Percentiles rank a stretch among this genome's conserved stretches.
Evolutionary conservation across 2,329 filamentous ascomycete genomes (phyloP).

Genomic region (Penicillium thymicola): DNA sequence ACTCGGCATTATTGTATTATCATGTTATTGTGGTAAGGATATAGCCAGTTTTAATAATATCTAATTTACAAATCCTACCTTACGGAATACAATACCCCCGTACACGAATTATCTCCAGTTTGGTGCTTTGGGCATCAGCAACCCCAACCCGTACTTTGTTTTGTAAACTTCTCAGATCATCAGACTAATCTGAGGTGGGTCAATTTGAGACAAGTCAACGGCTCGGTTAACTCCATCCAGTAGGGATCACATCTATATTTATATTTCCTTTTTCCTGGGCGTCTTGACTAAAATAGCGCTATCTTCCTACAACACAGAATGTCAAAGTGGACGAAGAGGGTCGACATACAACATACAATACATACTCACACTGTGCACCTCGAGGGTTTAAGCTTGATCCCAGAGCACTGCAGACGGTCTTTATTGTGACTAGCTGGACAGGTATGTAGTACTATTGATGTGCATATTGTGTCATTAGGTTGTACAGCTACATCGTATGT

Average conservation of each 20-base stretch:
- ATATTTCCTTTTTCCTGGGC: neutral
- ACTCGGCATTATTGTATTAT: neutral
- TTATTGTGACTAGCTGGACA: neutral
- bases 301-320: neutral
- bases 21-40: neutral
- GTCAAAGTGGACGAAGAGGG: neutral
- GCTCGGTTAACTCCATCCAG: slow-evolving; percentile 5
- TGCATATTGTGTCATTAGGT: neutral
- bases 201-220: neutral
- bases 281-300: neutral
- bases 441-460: neutral
- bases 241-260: slow-evolving; percentile 1
- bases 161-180: neutral
- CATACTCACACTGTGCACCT: neutral
- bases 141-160: neutral
- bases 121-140: neutral
- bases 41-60: neutral
- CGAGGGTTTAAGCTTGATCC: slow-evolving; percentile 6
- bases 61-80: neutral
- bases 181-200: neutral
- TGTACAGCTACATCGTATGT: neutral
- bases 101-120: neutral
- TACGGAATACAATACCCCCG: neutral
- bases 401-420: neutral
- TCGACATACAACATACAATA: neutral